Evolutionary conservation across 2,329 filamentous ascomycete species (phyloP).

Genomic region (Mollisia scopiformis): DNA sequence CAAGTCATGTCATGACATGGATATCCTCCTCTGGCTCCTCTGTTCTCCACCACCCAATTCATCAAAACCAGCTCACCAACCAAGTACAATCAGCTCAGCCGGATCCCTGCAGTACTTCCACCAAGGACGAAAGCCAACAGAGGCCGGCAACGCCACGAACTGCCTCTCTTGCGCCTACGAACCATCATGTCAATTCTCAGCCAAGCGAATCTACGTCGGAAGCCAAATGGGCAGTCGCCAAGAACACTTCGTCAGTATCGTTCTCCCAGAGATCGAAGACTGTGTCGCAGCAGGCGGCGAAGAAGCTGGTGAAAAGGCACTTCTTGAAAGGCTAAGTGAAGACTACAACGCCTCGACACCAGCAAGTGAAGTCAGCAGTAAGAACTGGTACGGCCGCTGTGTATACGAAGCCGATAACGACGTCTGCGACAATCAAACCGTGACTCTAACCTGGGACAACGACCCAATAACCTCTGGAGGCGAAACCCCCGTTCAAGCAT

Average conservation of each 20-base stretch:
- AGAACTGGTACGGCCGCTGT: slow-evolving; percentile 88
- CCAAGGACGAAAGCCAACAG: slow-evolving; percentile 71
- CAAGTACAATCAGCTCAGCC: slow-evolving; percentile 70
- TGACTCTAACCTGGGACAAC: slow-evolving; percentile 86
- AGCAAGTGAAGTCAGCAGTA: slow-evolving; percentile 46
- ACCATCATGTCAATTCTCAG: slow-evolving; percentile 78
- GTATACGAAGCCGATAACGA: slow-evolving; percentile 93
- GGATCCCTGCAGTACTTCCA: slow-evolving; percentile 81
- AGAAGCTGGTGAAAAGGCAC: slow-evolving; percentile 50
- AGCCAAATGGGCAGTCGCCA: slow-evolving; percentile 58
- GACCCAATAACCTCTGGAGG: slow-evolving; percentile 47
- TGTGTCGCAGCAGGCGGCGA: slow-evolving; percentile 50
- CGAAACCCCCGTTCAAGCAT: slow-evolving; percentile 16
- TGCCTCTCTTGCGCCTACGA: slow-evolving; percentile 80
- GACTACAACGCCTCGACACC: slow-evolving; percentile 57
- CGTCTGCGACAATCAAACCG: slow-evolving; percentile 88
- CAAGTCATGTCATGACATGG: slow-evolving; percentile 95
- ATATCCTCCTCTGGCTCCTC: slow-evolving; percentile 90
- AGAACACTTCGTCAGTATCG: slow-evolving; percentile 70
- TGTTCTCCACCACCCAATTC: slow-evolving; percentile 57
- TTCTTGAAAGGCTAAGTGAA: slow-evolving; percentile 41
- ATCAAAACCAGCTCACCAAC: slow-evolving; percentile 64
- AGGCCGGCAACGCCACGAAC: slow-evolving; percentile 79
- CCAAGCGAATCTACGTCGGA: slow-evolving; percentile 67
- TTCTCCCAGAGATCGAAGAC: slow-evolving; percentile 90